A percentile compares a stretch with the other conserved stretches of the same genome.
These are phyloP conservation scores for Seiridium unicorne DNA, from an alignment of 2,329 filamentous ascomycete genomes.

Conservation along the genomic window DNA sequence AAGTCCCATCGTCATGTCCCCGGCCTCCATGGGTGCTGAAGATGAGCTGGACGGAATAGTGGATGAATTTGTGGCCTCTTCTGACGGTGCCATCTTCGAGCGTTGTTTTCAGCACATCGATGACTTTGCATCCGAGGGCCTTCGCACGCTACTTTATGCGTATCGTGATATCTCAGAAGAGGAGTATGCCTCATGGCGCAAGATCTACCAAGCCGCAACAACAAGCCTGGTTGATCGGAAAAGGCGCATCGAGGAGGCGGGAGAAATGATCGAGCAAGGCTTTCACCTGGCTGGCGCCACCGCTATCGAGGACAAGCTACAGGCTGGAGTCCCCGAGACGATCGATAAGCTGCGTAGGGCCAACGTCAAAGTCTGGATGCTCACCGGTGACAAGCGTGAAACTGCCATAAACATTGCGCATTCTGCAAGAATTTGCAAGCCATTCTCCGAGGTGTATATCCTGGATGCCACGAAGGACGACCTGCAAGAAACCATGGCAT, in stretches of 20 bases:
- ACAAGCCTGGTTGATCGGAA: conserved; percentile 82
- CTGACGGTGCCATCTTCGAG: conserved; percentile 71
- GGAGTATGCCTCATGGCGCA: conserved; percentile 76
- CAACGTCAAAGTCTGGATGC: conserved; percentile 95
- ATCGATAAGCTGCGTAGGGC: conserved; percentile 87
- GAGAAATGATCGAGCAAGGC: conserved; percentile 76
- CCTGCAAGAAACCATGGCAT: conserved; percentile 65
- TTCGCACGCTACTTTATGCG: conserved; percentile 82
- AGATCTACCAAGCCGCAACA: conserved; percentile 73
- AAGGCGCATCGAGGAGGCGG: conserved; percentile 74
- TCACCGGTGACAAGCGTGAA: conserved; percentile 90
- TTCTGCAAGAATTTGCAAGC: conserved; percentile 73
- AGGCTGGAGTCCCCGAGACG: conserved; percentile 84
- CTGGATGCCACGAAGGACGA: conserved; percentile 64
- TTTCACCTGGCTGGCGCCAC: conserved; percentile 84
- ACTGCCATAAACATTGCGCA: conserved; percentile 92
- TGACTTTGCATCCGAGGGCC: conserved; percentile 81
- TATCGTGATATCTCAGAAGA: conserved; percentile 75
- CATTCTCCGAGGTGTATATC: conserved; percentile 73
- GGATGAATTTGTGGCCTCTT: conserved; percentile 57
- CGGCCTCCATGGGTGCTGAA: conserved; percentile 28
- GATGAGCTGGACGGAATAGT: conserved; percentile 51
- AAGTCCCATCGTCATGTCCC: conserved; percentile 35
- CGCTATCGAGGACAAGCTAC: conserved; percentile 91
- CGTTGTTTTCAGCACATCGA: conserved; percentile 88